phyloP scores from a whole-genome alignment of 2,329 filamentous ascomycete species.

The Colletotrichum sansevieriae region DNA sequence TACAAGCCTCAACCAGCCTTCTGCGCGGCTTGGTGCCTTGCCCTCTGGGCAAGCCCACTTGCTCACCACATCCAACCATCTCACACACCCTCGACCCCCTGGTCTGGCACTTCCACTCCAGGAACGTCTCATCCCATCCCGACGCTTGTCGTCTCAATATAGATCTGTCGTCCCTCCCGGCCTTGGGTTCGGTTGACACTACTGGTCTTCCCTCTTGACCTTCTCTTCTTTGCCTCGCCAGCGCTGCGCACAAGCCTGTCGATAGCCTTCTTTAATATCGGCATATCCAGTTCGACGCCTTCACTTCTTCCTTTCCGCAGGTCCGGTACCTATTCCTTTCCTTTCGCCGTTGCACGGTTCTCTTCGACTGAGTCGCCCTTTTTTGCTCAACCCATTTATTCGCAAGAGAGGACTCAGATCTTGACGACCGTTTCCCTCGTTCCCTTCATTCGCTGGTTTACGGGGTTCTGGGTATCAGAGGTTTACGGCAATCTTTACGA shows the following conservation, averaged over 20 bases:
- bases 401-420: conserved; percentile 39
- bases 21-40: conserved; percentile 50
- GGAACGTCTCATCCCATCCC: conserved; percentile 38
- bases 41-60: conserved; percentile 49
- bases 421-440: conserved; percentile 43
- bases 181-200: conserved; percentile 32
- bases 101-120: conserved; percentile 30
- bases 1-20: conserved; percentile 51
- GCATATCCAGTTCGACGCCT: conserved; percentile 51
- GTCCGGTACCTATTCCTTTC: conserved; percentile 64
- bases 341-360: conserved; percentile 45
- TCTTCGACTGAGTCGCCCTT: conserved; percentile 44
- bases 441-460: conserved; percentile 40
- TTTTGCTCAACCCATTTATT: conserved; percentile 42
- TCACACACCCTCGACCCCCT: conserved; percentile 16
- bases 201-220: conserved; percentile 48
- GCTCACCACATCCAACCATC: conserved; percentile 23
- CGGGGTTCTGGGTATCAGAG: conserved; percentile 31
- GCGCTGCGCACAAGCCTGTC: conserved; percentile 66
- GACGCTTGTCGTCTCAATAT: conserved; percentile 51
- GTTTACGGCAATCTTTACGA: conserved; percentile 26
- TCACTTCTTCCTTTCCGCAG: conserved; percentile 54
- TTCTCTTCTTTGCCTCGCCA: conserved; percentile 52
- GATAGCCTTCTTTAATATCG: conserved; percentile 67
- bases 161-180: conserved; percentile 47